Evolutionary conservation across 306 rosid genomes (phyloP), one percentile per base, ranked within the genome.

Genomic region (Betula pendula): DNA sequence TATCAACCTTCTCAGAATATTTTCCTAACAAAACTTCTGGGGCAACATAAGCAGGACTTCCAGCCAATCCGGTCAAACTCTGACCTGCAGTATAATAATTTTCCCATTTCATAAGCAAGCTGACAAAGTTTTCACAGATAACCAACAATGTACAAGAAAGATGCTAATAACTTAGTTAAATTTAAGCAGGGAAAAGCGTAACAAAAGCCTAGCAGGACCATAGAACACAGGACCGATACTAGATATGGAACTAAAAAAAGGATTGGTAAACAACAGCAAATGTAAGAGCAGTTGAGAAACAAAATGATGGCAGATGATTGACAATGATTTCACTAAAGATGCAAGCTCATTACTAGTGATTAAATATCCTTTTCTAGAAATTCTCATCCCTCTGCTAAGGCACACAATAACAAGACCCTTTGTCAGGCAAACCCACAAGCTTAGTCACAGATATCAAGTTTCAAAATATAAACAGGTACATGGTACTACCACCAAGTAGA

Each of bases 21-120:
- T 84, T 87, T 20, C 97, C 98, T 9, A 68, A 52, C 83, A 96
- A 80, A 80, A 96, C 98, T 81, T 96, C 99, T 9, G 99, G 99
- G 74, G 99, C 98, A 47, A 96, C 99, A 85, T 96, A 96, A 74
- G 99, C 99, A 16, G 99, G 99, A 87, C 99, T 96, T 86, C 99
- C 98, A 31, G 97, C 99, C 77, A 96, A 87, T 77, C 99, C 99
- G 81, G 93, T 88, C 90, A 96, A 85, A 71, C 79, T 85, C 81
- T 92, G 99, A 80, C 99, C 99, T 96, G 93, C 70, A 74, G 76
- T 33, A 75, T 27, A 22, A 40, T 42, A 71, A 82, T 62, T 22
- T 38, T 80, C 19, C 63, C 53, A 75, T 10, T 68, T 38, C 49
- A 80, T 56, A 59, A 14, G 70, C 49, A 80, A 20, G 77, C 69